Conservation (phyloP, 2,329 filamentous ascomycete species). For the Myriosclerotinia duriaeana region DNA sequence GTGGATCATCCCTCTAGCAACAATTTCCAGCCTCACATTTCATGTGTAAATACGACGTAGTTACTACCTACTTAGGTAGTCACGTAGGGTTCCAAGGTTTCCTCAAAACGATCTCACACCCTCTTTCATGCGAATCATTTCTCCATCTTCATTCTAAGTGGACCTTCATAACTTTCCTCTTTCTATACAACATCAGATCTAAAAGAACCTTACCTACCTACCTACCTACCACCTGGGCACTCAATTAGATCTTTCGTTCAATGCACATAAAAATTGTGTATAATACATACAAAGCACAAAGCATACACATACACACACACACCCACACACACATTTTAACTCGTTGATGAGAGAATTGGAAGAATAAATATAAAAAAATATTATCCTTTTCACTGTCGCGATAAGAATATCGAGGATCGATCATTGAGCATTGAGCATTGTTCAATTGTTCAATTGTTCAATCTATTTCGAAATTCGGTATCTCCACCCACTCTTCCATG, state of each 20-base stretch:
- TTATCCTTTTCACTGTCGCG: conserved; percentile 3
- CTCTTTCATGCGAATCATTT: conserved; percentile 21
- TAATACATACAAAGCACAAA: no score
- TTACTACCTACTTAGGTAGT: no score
- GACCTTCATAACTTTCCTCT: conserved; percentile 12
- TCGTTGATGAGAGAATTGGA: background rate
- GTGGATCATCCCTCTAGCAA: conserved; percentile 5
- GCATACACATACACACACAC: no score
- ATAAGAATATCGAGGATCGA: background rate
- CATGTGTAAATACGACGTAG: conserved; percentile 14
- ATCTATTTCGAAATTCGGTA: background rate
- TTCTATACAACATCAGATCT: background rate
- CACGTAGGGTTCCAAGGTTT: no score
- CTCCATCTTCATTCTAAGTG: conserved; percentile 16
- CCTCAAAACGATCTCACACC: conserved; percentile 5
- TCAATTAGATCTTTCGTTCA: background rate
- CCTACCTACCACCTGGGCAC: no score
- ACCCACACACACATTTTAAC: background rate
- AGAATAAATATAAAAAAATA: background rate
- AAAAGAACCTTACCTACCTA: background rate
- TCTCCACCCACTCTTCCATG: background rate
- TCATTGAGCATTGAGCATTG: background rate
- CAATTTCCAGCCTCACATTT: conserved; percentile 10
- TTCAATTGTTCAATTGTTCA: background rate
- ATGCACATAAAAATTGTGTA: conserved; percentile 1